Conservation (phyloP, 75 land plant species). For the Pinus tabuliformis region DNA sequence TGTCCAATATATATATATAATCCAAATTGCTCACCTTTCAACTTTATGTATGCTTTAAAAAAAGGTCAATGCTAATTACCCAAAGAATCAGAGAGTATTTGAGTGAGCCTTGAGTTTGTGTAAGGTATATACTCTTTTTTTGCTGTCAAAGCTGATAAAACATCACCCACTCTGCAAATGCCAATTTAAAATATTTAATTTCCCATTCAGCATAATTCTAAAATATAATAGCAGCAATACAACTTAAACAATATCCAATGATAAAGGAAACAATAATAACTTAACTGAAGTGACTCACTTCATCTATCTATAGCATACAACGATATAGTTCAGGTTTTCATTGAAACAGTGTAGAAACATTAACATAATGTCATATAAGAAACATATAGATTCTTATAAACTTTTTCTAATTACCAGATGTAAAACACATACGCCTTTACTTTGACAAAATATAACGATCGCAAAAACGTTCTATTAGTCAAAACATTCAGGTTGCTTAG, state of each 20-base stretch:
- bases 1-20: no score
- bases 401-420: background rate
- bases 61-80: conserved; percentile 15
- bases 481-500: no score
- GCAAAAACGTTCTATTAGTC: no score
- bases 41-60: background rate
- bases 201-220: no score
- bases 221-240: no score
- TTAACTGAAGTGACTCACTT: no score
- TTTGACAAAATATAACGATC: background rate
- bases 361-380: background rate
- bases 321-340: background rate
- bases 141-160: conserved; percentile 41
- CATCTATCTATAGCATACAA: background rate
- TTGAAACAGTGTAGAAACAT: background rate
- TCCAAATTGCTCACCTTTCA: no score
- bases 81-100: conserved; percentile 37
- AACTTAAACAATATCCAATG: no score
- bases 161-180: conserved; percentile 41
- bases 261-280: no score
- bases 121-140: conserved; percentile 42
- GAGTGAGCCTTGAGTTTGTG: conserved; percentile 41
- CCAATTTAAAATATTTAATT: background rate
- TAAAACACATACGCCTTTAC: background rate
- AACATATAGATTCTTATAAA: background rate